Conservation (phyloP, 2,329 filamentous ascomycete genomes). For the Verticillium alfalfae region DNA sequence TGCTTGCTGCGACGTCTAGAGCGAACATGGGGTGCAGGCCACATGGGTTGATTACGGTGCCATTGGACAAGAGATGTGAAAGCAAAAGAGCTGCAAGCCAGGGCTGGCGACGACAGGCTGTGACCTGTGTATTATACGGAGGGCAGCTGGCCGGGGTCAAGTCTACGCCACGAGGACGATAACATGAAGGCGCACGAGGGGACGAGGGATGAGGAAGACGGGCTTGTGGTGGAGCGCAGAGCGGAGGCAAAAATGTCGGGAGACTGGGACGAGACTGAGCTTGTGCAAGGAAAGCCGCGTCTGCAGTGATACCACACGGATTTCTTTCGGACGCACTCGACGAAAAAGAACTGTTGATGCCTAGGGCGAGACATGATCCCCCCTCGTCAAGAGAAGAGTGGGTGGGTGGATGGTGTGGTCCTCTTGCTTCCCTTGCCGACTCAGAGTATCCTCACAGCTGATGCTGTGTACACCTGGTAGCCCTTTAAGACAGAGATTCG, state of each 20-base stretch:
- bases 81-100: background rate
- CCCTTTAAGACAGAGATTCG: background rate
- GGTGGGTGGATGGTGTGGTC: background rate
- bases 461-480: background rate
- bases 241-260: background rate
- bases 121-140: slow-evolving; percentile 3
- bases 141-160: background rate
- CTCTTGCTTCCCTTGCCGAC: background rate
- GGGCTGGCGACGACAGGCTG: background rate
- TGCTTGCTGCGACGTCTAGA: slow-evolving; percentile 11
- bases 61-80: slow-evolving; percentile 8
- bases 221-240: background rate
- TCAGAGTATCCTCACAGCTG: background rate
- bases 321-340: background rate
- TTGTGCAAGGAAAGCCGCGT: background rate
- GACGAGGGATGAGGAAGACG: background rate
- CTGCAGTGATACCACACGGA: slow-evolving; percentile 1
- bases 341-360: background rate
- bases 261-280: background rate
- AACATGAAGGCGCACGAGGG: background rate
- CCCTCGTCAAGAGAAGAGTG: background rate
- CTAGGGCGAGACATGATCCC: background rate
- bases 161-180: background rate
- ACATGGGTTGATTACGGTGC: slow-evolving; percentile 11
- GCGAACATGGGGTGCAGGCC: slow-evolving; percentile 13